A percentile compares a stretch with the other conserved stretches of the same genome.
phyloP scores from a whole-genome alignment of 2,329 filamentous ascomycete genomes.

The Verticillium albo-atrum region DNA sequence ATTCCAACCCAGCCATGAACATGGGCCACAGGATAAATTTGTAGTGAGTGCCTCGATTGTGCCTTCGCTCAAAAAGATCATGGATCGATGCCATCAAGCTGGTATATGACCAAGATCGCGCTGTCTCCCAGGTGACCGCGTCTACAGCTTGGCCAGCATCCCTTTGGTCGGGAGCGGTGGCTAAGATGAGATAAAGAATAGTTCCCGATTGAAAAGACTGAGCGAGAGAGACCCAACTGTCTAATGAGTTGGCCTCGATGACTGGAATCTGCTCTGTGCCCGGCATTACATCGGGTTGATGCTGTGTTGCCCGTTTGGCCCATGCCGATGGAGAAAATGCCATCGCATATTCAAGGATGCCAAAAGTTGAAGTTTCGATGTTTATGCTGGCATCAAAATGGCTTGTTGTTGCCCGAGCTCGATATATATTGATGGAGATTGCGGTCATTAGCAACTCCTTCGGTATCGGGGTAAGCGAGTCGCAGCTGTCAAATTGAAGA shows the following conservation, averaged over 20 bases:
- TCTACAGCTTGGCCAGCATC: neutral
- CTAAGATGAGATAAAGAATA: neutral
- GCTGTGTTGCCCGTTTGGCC: neutral
- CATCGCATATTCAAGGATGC: neutral
- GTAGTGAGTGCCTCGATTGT: neutral
- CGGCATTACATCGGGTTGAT: too few relatives aligned
- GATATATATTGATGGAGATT: neutral
- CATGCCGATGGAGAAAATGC: neutral
- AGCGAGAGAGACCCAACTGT: neutral
- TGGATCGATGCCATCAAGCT: neutral
- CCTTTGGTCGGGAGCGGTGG: too few relatives aligned
- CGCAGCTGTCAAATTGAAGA: neutral
- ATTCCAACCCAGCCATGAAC: neutral
- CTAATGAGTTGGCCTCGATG: neutral
- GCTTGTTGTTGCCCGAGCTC: neutral
- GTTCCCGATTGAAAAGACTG: neutral
- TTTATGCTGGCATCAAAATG: neutral
- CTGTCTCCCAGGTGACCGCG: neutral
- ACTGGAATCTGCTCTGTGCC: neutral
- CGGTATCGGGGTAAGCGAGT: neutral
- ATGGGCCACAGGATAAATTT: slow-evolving; percentile 1
- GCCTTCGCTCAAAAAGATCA: neutral
- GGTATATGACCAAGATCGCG: neutral
- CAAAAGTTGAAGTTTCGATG: neutral
- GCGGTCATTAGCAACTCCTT: neutral